Evolutionary conservation across 108 stramenopile genomes (phyloP).

Genomic region (Nannochloropsis gaditana): DNA sequence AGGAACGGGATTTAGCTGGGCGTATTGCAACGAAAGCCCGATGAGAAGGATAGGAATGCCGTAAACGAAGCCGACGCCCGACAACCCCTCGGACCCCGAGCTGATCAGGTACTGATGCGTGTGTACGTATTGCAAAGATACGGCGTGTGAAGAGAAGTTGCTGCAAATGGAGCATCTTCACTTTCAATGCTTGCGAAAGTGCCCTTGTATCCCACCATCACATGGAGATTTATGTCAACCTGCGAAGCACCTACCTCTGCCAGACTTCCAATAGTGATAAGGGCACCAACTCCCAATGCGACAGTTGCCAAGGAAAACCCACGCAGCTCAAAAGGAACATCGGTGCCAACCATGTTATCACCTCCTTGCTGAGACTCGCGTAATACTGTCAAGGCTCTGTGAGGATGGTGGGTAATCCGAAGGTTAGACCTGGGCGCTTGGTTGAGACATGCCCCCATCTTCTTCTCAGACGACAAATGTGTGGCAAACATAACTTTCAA

Average conservation of each 20-base stretch:
- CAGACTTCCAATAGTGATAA: constrained; percentile 58
- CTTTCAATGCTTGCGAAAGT: no score
- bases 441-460: no score
- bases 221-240: no score
- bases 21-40: constrained; percentile 82
- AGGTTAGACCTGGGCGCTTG: no score
- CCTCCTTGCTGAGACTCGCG: constrained; percentile 45
- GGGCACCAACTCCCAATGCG: constrained; percentile 67
- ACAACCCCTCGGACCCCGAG: constrained; percentile 70
- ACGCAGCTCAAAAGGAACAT: constrained; percentile 96
- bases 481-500: no score
- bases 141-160: no score
- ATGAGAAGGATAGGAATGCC: constrained; percentile 89
- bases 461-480: no score
- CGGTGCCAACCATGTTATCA: constrained; percentile 83
- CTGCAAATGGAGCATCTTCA: no score
- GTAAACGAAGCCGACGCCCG: constrained; percentile 91
- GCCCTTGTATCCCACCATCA: no score
- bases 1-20: constrained; percentile 88
- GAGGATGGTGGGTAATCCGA: neutral
- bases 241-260: neutral
- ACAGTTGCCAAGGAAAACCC: constrained; percentile 89
- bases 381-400: constrained; percentile 2
- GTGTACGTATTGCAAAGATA: constrained; percentile 28
- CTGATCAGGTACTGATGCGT: constrained; percentile 84